These are phyloP conservation scores for Stephanodiscus triporus DNA, from an alignment of 108 stramenopile species.

Conservation along the genomic window DNA sequence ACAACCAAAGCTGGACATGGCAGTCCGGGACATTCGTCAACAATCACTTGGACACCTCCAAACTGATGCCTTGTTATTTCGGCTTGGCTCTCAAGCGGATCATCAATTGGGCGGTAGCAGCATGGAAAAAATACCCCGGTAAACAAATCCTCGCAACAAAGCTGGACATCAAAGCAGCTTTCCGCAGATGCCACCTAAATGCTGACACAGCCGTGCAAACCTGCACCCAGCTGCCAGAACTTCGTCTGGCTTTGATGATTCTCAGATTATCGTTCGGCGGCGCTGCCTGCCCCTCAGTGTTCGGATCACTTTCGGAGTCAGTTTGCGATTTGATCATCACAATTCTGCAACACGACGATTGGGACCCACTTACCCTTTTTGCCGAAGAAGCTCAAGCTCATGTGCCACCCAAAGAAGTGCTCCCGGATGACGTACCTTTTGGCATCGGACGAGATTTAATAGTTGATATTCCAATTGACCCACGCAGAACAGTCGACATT, in stretches of 20 bases:
- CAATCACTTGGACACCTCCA: not conserved
- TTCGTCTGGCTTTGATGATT: conserved; percentile 1
- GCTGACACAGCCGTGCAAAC: conserved; percentile 18
- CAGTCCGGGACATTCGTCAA: conserved; percentile 15
- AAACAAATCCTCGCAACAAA: conserved; percentile 4
- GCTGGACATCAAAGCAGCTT: conserved; percentile 19
- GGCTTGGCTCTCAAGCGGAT: not conserved
- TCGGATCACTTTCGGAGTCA: conserved; percentile 21
- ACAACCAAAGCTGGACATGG: conserved; percentile 25
- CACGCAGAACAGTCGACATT: conserved; percentile 17
- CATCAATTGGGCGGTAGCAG: conserved; percentile 12
- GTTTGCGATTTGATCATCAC: conserved; percentile 26
- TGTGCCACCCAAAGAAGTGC: not conserved
- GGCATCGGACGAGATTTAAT: conserved; percentile 16
- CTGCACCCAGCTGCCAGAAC: conserved; percentile 17
- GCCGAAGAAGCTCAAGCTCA: not conserved
- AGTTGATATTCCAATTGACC: conserved; percentile 20
- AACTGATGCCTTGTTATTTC: conserved; percentile 19
- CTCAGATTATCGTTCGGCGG: conserved; percentile 33
- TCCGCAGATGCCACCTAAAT: conserved; percentile 15
- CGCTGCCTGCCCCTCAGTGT: conserved; percentile 23
- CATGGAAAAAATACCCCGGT: not conserved
- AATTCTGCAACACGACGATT: conserved; percentile 13
- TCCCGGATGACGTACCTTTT: conserved; percentile 13
- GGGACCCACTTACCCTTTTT: conserved; percentile 21